Evolutionary conservation across 1,284 basidiomycete species (phyloP).

Genomic region (Rugosomyces carneus): DNA sequence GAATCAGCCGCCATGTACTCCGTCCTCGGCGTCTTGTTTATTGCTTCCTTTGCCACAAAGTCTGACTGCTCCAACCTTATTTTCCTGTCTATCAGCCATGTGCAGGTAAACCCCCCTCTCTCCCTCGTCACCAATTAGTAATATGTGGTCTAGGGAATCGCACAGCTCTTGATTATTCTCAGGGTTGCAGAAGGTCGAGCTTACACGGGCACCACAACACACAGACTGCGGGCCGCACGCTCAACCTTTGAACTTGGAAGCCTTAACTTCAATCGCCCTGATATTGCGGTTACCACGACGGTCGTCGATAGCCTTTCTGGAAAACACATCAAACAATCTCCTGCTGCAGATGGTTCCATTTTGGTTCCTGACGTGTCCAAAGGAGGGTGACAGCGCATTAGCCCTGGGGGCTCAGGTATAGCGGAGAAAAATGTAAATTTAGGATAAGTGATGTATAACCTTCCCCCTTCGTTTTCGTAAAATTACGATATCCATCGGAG

Average conservation of each 20-base stretch:
- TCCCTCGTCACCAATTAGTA: not conserved
- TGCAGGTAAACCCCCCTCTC: not conserved
- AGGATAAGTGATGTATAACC: too few species aligned
- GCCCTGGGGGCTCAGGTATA: too few species aligned
- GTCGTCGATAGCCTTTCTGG: not conserved
- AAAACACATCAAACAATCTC: not conserved
- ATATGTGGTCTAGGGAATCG: conserved; percentile 3
- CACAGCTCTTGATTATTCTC: conserved; percentile 3
- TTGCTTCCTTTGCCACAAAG: conserved; percentile 1
- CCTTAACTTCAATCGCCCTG: not conserved
- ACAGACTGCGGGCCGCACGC: not conserved
- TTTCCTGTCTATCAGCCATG: conserved; percentile 5
- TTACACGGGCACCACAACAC: not conserved
- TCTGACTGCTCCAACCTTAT: conserved; percentile 3
- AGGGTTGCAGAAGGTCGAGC: conserved; percentile 1
- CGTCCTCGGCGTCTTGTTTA: not conserved
- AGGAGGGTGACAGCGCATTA: not conserved
- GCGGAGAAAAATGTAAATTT: too few species aligned
- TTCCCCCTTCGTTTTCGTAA: too few species aligned
- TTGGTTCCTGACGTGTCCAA: not conserved
- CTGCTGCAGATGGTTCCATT: not conserved
- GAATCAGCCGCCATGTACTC: conserved; percentile 4
- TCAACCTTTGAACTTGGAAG: not conserved
- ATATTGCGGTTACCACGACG: not conserved
- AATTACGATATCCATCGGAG: too few species aligned